Conservation (phyloP, 768 basidiomycete species). For the Coprinopsis strossmayeri region DNA sequence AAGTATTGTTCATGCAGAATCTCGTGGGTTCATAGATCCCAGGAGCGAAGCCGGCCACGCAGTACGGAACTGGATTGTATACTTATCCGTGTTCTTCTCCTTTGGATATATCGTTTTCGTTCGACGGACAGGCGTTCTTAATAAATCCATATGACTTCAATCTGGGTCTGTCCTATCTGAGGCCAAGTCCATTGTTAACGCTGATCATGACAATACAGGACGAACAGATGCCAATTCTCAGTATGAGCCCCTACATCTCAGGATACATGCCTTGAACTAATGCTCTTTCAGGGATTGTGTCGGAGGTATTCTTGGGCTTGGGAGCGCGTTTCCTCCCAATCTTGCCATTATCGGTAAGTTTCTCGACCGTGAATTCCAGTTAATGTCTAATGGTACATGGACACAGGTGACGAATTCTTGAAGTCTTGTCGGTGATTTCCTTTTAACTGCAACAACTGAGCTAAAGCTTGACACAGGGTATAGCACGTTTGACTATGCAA, state of each 20-base stretch:
- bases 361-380: background rate
- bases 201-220: too few relatives aligned
- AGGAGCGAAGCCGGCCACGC: constrained; percentile 30
- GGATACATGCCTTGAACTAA: background rate
- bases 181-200: too few relatives aligned
- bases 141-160: constrained; percentile 49
- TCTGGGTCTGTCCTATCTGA: too few relatives aligned
- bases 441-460: background rate
- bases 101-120: constrained; percentile 32
- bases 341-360: constrained; percentile 51
- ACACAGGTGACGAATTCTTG: constrained; percentile 50
- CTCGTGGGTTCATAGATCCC: constrained; percentile 37
- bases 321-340: constrained; percentile 38
- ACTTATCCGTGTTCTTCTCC: constrained; percentile 43
- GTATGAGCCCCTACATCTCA: constrained; percentile 14
- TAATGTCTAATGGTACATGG: background rate
- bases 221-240: constrained; percentile 15
- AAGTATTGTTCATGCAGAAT: background rate
- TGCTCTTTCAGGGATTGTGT: constrained; percentile 38
- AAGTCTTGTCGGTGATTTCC: constrained; percentile 49
- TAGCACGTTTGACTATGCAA: constrained; percentile 52
- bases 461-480: constrained; percentile 37
- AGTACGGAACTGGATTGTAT: constrained; percentile 46
- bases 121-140: constrained; percentile 34
- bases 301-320: constrained; percentile 45